Conservation (phyloP, 306 rosid species). For the barrel medic (Medicago truncatula) region MtrunA17r5.0-ANR NC_053043.1:44857001-44857500, state of each 20-base stretch:
- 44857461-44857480: neutral
- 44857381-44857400: neutral
- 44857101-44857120: constrained; percentile 7
- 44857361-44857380: constrained; percentile 6
- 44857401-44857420: constrained; percentile 11
- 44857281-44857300: constrained; percentile 15
- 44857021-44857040: constrained; percentile 47
- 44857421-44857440: neutral
- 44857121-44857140: constrained; percentile 32
- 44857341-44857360: constrained; percentile 29
- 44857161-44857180: constrained; percentile 12
- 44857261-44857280: constrained; percentile 12
- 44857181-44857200: constrained; percentile 1
- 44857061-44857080: constrained; percentile 16
- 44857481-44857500: neutral
- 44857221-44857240: neutral
- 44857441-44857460: neutral
- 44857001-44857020: neutral
- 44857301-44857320: constrained; percentile 1
- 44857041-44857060: constrained; percentile 37
- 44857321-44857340: neutral
- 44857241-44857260: neutral
- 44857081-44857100: constrained; percentile 30
- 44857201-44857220: constrained; percentile 28
- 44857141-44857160: constrained; percentile 9